Evolutionary conservation across 2,329 filamentous ascomycete species (phyloP).

Genomic region (Pseudonectria foliicola): DNA sequence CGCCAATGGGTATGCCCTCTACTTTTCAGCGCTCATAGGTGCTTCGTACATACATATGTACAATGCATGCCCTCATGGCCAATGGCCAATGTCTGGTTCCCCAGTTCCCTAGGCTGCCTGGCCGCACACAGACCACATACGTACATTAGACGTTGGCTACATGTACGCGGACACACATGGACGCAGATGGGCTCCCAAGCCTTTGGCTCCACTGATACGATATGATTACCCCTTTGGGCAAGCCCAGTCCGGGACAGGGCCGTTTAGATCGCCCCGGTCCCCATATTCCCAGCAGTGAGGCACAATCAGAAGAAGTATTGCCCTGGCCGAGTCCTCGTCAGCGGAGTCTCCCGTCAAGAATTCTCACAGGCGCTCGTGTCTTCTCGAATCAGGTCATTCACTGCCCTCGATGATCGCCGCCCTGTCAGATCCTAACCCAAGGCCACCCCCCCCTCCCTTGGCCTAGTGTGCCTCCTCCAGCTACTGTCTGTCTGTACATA

Average conservation of each 20-base stretch:
- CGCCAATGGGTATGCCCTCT: too few relatives aligned
- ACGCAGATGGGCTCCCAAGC: too few relatives aligned
- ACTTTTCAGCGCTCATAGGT: too few relatives aligned
- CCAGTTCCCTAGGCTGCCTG: too few relatives aligned
- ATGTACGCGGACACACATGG: too few relatives aligned
- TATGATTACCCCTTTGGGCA: conserved; percentile 20
- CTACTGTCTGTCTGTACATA: too few relatives aligned
- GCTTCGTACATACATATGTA: too few relatives aligned
- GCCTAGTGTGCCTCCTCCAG: too few relatives aligned
- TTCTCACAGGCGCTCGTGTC: conserved; percentile 4
- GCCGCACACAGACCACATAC: too few relatives aligned
- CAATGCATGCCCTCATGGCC: too few relatives aligned
- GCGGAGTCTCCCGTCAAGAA: conserved; percentile 14
- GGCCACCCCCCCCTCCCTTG: conserved; percentile 10
- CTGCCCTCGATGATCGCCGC: conserved; percentile 16
- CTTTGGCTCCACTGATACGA: conserved; percentile 17
- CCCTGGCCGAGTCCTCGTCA: conserved; percentile 9
- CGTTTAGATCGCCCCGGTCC: conserved; percentile 18
- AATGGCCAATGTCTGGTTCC: too few relatives aligned
- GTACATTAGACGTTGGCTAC: too few relatives aligned
- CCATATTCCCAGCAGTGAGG: conserved; percentile 3
- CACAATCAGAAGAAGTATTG: conserved; percentile 5
- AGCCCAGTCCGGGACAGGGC: conserved; percentile 17
- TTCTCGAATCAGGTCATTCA: conserved; percentile 15
- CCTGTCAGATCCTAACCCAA: conserved; percentile 17